A percentile compares a stretch with the other conserved stretches of the same genome.
Conservation (phyloP, 148 eudicot genomes). For the Vaccinium vitisidaea region DNA sequence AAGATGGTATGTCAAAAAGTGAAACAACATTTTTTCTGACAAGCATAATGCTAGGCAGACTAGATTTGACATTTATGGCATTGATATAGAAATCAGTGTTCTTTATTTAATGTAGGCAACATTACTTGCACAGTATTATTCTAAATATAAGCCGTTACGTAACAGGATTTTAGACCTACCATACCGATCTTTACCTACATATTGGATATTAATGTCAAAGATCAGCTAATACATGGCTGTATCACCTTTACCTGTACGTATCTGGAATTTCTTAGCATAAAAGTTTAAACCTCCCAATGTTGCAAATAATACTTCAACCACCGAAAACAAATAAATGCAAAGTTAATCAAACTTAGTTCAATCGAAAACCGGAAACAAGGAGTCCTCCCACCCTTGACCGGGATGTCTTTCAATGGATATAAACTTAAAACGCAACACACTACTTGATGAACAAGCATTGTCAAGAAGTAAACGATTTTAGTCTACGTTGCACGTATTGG, state of each 20-base stretch:
- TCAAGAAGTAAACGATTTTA: constrained; percentile 2
- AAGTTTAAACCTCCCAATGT: background rate
- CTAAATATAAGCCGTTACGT: background rate
- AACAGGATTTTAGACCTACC: background rate
- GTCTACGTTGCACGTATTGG: background rate
- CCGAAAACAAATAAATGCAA: background rate
- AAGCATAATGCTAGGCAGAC: background rate
- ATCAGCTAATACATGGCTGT: background rate
- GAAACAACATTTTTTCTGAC: background rate
- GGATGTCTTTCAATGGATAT: background rate
- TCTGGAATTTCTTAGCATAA: background rate
- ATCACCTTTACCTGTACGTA: background rate
- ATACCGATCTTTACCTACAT: background rate
- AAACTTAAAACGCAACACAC: background rate
- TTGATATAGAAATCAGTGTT: background rate
- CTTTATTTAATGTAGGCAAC: background rate
- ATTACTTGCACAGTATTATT: background rate
- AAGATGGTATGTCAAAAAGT: background rate
- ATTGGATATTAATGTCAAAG: background rate
- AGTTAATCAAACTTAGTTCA: constrained; percentile 7
- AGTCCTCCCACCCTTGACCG: background rate
- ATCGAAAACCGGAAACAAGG: background rate
- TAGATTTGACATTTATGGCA: background rate
- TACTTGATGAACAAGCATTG: background rate
- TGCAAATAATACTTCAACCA: background rate